phyloP scores from a whole-genome alignment of 164 flowering plant genomes.

The Vitis riparia region DNA sequence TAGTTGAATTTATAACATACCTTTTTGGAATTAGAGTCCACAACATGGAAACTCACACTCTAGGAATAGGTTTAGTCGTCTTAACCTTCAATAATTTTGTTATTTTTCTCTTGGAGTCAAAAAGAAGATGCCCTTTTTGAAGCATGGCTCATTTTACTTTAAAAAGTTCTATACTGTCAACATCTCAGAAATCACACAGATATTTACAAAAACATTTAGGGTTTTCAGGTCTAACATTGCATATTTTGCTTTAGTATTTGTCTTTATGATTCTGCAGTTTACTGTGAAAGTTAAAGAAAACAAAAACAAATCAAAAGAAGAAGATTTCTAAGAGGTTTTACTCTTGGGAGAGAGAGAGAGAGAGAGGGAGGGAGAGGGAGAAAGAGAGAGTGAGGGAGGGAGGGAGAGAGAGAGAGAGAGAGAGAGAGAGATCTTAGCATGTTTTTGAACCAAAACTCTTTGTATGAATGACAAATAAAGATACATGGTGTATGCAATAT shows the following conservation, averaged over 20 bases:
- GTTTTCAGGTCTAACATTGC: no score
- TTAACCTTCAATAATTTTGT: neutral
- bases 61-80: neutral
- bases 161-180: neutral
- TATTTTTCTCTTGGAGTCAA: neutral
- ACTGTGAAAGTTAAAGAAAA: no score
- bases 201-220: no score
- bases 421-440: neutral
- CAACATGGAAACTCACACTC: neutral
- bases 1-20: neutral
- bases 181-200: no score
- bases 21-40: neutral
- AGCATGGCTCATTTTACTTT: neutral
- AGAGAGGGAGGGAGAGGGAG: no score
- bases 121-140: neutral
- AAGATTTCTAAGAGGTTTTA: no score
- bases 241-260: no score
- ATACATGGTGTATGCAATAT: neutral
- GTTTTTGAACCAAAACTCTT: neutral
- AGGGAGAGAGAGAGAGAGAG: neutral
- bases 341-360: no score
- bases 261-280: no score
- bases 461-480: neutral
- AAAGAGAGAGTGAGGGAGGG: neutral
- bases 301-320: no score